Percentiles rank a stretch among this genome's conserved stretches.
phyloP scores from a whole-genome alignment of 2,329 filamentous ascomycete genomes.

The Anthostomella pinea region DNA sequence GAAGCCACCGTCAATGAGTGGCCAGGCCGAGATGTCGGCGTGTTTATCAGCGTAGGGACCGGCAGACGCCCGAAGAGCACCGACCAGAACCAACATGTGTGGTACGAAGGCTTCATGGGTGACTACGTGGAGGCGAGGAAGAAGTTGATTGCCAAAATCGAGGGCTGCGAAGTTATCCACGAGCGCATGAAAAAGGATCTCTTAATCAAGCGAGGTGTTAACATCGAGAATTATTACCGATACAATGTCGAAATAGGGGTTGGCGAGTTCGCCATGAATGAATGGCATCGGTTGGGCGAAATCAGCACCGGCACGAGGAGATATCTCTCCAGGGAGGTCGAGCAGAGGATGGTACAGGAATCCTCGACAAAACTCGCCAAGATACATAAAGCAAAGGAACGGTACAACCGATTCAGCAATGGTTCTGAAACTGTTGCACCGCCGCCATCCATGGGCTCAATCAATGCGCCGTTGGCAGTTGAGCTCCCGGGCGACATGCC shows the following conservation, averaged over 20 bases:
- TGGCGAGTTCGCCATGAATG: constrained; percentile 97
- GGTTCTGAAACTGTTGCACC: constrained; percentile 45
- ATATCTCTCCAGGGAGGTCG: constrained; percentile 71
- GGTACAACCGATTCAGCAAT: constrained; percentile 53
- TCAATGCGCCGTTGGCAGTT: constrained; percentile 50
- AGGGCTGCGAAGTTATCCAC: constrained; percentile 90
- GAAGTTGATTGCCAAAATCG: constrained; percentile 85
- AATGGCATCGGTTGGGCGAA: constrained; percentile 90
- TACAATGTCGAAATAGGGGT: constrained; percentile 97
- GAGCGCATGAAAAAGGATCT: constrained; percentile 80
- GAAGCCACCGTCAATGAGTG: constrained; percentile 92
- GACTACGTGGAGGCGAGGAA: constrained; percentile 88
- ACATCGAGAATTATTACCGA: constrained; percentile 87
- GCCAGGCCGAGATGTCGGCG: constrained; percentile 88
- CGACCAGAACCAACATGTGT: constrained; percentile 71
- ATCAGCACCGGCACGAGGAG: constrained; percentile 89
- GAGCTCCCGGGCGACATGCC: constrained; percentile 59
- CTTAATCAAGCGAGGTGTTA: constrained; percentile 73
- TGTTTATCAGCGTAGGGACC: constrained; percentile 92
- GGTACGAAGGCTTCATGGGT: constrained; percentile 93
- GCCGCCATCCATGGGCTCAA: constrained; percentile 34
- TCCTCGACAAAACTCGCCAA: constrained; percentile 79
- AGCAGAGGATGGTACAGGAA: constrained; percentile 74
- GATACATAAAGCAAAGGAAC: constrained; percentile 72
- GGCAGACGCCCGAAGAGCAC: constrained; percentile 69